Base-by-base conservation (phyloP, 345 rosid species). In the Draba incana region DNA sequence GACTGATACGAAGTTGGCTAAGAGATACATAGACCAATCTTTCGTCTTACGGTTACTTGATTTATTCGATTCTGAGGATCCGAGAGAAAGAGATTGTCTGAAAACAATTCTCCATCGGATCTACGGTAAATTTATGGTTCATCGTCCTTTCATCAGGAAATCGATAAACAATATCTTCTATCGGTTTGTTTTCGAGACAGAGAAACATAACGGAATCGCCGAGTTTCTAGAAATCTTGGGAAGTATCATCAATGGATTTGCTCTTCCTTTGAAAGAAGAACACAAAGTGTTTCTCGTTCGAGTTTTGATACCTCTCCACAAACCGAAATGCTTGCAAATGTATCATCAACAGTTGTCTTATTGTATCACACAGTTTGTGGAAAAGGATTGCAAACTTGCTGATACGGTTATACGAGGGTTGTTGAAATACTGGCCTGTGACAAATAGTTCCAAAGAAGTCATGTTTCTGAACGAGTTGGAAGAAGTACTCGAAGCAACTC, bases 171-270 rank as follows among this genome's bases (percentile, higher is more conserved):
- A 87, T 57, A 84, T 84, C 64, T 87, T 87, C 74, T 87, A 78
- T 50, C 67, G 76, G 30, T 88, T 88, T 73, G 79, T 85, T 46
- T 88, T 79, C 48, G 94, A 87, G 76, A 81, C 85, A 1, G 92
- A 87, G 78, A 87, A 85, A 80, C 89, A 85, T 65, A 87, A 82
- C 56, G 92, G 92, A 66, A 85, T 82, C 60, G 86, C 86, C 49
- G 92, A 87, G 75, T 83, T 87, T 65, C 80, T 87, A 13, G 92
- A 87, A 60, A 85, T 87, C 35, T 70, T 87, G 80, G 92, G 92
- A 12, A 87, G 92, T 50, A 82, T 88, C 62, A 81, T 88, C 75
- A 88, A 85, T 60, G 94, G 95, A 3, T 86, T 88, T 81, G 95
- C 94, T 51, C 54, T 87, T 53, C 90, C 93, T 0, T 79, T 87